phyloP scores from a whole-genome alignment of 1,139 yeast genomes.

The Geotrichum australiense region DNA sequence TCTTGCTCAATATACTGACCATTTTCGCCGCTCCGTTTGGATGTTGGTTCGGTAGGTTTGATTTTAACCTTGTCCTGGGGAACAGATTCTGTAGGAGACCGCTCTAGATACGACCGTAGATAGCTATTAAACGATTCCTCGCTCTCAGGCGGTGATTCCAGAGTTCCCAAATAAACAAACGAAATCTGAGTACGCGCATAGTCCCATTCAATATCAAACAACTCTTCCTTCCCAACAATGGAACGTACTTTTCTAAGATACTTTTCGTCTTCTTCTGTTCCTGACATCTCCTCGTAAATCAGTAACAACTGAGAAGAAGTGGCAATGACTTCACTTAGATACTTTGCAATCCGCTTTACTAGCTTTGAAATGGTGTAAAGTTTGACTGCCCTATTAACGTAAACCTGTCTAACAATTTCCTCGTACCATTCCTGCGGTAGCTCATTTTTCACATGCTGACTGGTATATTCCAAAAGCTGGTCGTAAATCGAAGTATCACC shows the following conservation, averaged over 20 bases:
- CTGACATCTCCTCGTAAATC: slow-evolving; percentile 75
- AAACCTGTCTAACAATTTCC: slow-evolving; percentile 91
- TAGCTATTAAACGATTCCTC: slow-evolving; percentile 90
- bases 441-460: slow-evolving; percentile 77
- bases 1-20: slow-evolving; percentile 37
- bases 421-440: slow-evolving; percentile 94
- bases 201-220: slow-evolving; percentile 79
- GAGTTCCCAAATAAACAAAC: slow-evolving; percentile 22
- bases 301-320: slow-evolving; percentile 80
- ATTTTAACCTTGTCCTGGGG: slow-evolving; percentile 79
- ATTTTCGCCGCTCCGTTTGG: no score
- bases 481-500: slow-evolving; percentile 53
- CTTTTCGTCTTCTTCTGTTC: slow-evolving; percentile 61
- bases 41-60: slow-evolving; percentile 38
- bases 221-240: slow-evolving; percentile 75
- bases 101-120: slow-evolving; percentile 84
- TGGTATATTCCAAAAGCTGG: slow-evolving; percentile 68
- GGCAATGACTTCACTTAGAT: slow-evolving; percentile 68
- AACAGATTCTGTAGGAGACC: slow-evolving; percentile 95
- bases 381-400: slow-evolving; percentile 86
- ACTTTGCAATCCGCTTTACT: slow-evolving; percentile 81
- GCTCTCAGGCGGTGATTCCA: slow-evolving; percentile 26
- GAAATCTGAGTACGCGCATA: slow-evolving; percentile 48
- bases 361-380: slow-evolving; percentile 91
- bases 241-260: slow-evolving; percentile 84